Base-by-base conservation (phyloP, 352 stramenopile species). In the Stephanocyclus meneghinianus region DNA sequence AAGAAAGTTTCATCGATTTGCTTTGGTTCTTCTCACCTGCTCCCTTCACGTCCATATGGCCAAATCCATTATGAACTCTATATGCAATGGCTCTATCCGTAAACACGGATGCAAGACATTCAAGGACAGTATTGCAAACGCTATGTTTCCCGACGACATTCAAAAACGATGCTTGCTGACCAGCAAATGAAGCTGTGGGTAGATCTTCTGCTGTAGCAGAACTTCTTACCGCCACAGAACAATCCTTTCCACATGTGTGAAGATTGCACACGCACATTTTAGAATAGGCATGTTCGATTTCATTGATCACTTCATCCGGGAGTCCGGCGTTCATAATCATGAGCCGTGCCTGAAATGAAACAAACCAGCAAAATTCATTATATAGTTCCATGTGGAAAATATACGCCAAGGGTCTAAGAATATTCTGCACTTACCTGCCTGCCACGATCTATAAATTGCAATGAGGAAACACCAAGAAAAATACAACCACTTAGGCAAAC, bases 201-300 rank as follows among this genome's bases (percentile, higher is more conserved):
- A 87, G 67, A 73, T 87, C 81, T 76, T 87, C 81, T 1, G 81
- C 81, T 15, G 81, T 85, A 16, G 72, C 76, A 61, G 72, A 83
- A 56, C 60, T 78, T 61, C 81, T 32, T 35, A 87, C 77, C n/a
- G 81, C 81, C 64, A 87, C 65, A 32, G 61, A 67, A 62, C 30
- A 55, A 62, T 68, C 74, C 30, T 64, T 60, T 26, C 37, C 57
- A 47, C 55, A 63, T 45, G 7, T 42, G 26, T 42, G 55, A 13
- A 42, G 26, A 29, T 42, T 63, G 55, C 55, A 63, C 30, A 67
- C 42, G 37, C 45, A 78, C 59, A 85, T 78, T 10, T 18, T 50
- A 40, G 16, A 7, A 57, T 81, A 85, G 11, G 59, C 30, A 1
- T 81, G 40, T 55, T 81, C 60, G 72, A 85, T 78, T 32, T 68